Base-by-base conservation (phyloP, 371 early-diverging fungal genomes). In the Rhizomucor pusillus region DNA sequence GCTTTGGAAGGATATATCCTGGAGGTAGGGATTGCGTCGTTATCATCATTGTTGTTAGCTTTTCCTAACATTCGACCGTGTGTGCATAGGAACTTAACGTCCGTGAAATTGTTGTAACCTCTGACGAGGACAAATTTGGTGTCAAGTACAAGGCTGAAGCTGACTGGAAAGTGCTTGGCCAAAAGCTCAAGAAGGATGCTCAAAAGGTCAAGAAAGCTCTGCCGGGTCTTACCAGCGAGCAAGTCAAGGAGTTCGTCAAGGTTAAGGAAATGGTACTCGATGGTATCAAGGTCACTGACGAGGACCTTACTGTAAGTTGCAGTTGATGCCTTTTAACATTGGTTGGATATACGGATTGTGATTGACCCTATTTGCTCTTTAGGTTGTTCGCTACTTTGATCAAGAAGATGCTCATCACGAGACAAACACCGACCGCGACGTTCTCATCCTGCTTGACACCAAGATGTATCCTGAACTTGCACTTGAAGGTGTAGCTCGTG, bases 51-150 rank as follows among this genome's bases (percentile, higher is more conserved):
- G n/a, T n/a, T n/a, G n/a, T n/a, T n/a, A n/a, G n/a, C n/a, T n/a
- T n/a, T n/a, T n/a, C n/a, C n/a, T n/a, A n/a, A n/a, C n/a, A n/a
- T n/a, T n/a, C n/a, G n/a, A n/a, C n/a, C n/a, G n/a, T n/a, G n/a
- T n/a, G n/a, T n/a, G n/a, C n/a, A 22, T 95, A 96, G 76, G 98
- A 99, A 79, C 80, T 99, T 57, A 97, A 97, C 65, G 77, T 99
- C 41, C 88, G 93, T 60, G 87, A 75, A 41, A 71, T 99, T 52
- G 82, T 88, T 35, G 84, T 93, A 6, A 94, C 98, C 9, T 75
- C 86, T 7, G 92, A 99, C 34, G 99, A 99, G 73, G 85, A 81
- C 22, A 81, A 87, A 65, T 97, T 92, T 70, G 94, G 94, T 45
- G 90, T 99, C 76, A 86, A 89, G 59, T 97, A 97, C 79, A 82